These are phyloP conservation scores for Cucurbita maxima DNA, from an alignment of 306 rosid genomes.

Conservation along the genomic window DNA sequence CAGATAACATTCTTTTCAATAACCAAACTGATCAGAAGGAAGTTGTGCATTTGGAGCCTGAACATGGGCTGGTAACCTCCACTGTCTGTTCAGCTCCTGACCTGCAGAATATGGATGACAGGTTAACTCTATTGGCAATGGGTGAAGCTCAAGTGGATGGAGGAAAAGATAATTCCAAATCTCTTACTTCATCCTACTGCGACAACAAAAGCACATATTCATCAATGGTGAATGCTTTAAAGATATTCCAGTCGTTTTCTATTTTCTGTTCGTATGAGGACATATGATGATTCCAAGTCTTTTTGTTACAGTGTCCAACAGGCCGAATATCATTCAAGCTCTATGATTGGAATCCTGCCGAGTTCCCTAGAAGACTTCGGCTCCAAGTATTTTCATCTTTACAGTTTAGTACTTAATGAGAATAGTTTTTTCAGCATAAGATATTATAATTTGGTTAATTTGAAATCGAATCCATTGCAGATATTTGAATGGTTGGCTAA, in stretches of 20 bases:
- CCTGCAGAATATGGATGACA: conserved; percentile 32
- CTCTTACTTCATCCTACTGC: conserved; percentile 37
- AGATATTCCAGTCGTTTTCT: not conserved
- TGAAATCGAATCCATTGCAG: conserved; percentile 29
- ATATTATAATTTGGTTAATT: conserved; percentile 26
- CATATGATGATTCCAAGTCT: conserved; percentile 17
- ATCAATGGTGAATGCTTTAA: conserved; percentile 37
- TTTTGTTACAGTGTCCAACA: conserved; percentile 73
- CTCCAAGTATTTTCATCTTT: conserved; percentile 81
- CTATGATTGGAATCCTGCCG: conserved; percentile 99
- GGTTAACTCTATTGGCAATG: conserved; percentile 29
- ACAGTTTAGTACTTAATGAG: conserved; percentile 57
- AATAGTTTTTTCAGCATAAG: conserved; percentile 8
- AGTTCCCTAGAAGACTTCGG: conserved; percentile 94
- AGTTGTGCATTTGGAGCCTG: conserved; percentile 31
- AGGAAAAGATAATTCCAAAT: conserved; percentile 39
- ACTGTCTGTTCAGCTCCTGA: conserved; percentile 27
- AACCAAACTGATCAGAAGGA: conserved; percentile 32
- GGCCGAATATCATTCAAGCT: conserved; percentile 98
- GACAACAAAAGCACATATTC: conserved; percentile 69
- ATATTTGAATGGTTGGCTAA: conserved; percentile 91
- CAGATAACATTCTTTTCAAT: conserved; percentile 44
- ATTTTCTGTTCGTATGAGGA: not conserved
- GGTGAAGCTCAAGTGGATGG: conserved; percentile 43
- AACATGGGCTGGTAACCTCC: conserved; percentile 36